Evolutionary conservation across 2,329 filamentous ascomycete species (phyloP), one percentile per base, ranked within the genome.

Genomic region (Colletotrichum navitas): DNA sequence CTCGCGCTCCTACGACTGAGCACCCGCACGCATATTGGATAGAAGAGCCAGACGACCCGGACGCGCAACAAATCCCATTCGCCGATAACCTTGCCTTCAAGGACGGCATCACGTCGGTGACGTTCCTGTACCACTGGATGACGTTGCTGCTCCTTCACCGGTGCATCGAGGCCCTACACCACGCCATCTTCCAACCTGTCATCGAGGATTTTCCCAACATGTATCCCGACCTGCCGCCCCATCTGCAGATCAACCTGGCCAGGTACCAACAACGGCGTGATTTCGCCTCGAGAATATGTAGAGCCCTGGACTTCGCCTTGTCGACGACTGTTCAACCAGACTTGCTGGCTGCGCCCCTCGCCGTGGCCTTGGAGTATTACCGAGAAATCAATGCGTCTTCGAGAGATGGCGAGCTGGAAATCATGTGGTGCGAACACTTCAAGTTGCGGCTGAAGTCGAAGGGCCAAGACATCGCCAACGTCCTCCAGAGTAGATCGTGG

Each of bases 121-220:
- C 82, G 56, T 84, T 89, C 73, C 77, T 88, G 16, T 85, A 87
- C 75, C 89, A 88, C 77, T 89, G 87, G 87, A 83, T 85, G 72
- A 77, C 83, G 1, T 83, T 87, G 56, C 80, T 89, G 36, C 74
- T 85, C 16, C 83, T 90, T 58, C 84, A 85, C 72, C 84, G 82
- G 12, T 86, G 83, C 74, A 82, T 89, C 51, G 83, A 84, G 69
- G 75, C 76, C 21, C 78, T 90, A 21, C 81, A 88, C 68, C 78
- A 80, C 34, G 77, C 79, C 68, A 81, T 87, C 55, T 83, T 83
- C 71, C 80, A 86, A 69, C 81, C 84, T 0, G 81, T 83, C 24
- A 73, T 84, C 14, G 83, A 84, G 64, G 78, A 79, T 24, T 83
- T 81, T 56, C 79, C 82, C 3, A 76, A 80, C 43, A 77, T 82